These are phyloP conservation scores for Nicotiana otophora DNA, from an alignment of 257 asterid genomes.

Conservation along the genomic window DNA sequence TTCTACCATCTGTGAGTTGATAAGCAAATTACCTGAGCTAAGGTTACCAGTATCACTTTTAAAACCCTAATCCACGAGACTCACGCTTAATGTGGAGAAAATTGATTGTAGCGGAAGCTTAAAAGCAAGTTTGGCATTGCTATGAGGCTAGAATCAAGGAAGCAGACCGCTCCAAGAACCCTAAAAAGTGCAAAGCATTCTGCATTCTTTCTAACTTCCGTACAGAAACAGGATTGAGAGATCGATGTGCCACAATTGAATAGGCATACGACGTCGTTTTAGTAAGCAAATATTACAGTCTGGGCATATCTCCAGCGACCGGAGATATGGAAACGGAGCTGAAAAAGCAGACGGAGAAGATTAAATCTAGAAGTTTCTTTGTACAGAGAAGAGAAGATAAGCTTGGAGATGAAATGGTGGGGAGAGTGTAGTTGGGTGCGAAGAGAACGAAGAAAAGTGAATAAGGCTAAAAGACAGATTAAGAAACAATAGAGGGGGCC, in stretches of 20 bases:
- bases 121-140: background rate
- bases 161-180: background rate
- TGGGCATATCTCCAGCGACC: background rate
- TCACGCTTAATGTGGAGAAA: background rate
- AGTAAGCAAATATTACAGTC: background rate
- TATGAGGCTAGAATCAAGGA: background rate
- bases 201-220: background rate
- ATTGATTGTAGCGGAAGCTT: background rate
- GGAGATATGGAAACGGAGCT: background rate
- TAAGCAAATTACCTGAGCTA: background rate
- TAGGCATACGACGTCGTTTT: background rate
- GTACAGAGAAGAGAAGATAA: background rate
- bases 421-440: background rate
- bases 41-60: background rate
- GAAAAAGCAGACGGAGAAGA: background rate
- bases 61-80: background rate
- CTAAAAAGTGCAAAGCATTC: background rate
- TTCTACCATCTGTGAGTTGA: background rate
- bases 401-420: background rate
- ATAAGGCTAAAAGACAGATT: background rate
- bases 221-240: background rate
- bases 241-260: background rate
- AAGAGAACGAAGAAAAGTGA: background rate
- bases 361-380: background rate
- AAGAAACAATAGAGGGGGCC: background rate